These are phyloP conservation scores for Calonectria leucothoes DNA, from an alignment of 2,329 filamentous ascomycete species.

Conservation along the genomic window DNA sequence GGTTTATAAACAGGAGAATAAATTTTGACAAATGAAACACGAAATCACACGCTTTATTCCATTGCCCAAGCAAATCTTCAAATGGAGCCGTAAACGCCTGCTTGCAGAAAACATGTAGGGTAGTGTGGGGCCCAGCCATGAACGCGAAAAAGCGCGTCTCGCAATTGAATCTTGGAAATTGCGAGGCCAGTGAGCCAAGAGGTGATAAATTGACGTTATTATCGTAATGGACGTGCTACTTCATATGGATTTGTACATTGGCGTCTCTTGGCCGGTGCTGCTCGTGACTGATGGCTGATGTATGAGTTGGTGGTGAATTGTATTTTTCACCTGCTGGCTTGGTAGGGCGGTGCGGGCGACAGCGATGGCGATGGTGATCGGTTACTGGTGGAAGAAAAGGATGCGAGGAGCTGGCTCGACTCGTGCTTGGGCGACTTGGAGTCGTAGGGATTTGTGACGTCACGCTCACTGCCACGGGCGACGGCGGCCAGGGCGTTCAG, in stretches of 20 bases:
- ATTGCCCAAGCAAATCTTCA: background rate
- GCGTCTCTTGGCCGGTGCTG: background rate
- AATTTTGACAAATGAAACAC: background rate
- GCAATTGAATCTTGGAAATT: background rate
- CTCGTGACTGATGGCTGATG: background rate
- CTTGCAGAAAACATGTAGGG: background rate
- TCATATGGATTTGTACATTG: background rate
- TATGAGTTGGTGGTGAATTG: background rate
- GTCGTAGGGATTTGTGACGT: background rate
- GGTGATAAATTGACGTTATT: background rate
- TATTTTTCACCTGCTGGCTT: background rate
- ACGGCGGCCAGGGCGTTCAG: slow-evolving; percentile 90
- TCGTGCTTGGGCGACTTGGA: background rate
- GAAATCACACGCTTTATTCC: background rate
- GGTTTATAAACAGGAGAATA: no score
- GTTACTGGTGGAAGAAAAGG: background rate
- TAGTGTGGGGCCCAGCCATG: background rate
- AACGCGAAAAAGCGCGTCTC: background rate
- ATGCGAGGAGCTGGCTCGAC: background rate
- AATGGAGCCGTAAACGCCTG: background rate
- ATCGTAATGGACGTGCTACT: background rate
- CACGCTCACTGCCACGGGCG: slow-evolving; percentile 76
- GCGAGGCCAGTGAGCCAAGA: background rate
- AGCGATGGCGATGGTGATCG: background rate
- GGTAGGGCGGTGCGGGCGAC: background rate